Evolutionary conservation across 495 filamentous ascomycete species (phyloP), one percentile per base, ranked within the genome.

Genomic region (Neurospora hispaniola): DNA sequence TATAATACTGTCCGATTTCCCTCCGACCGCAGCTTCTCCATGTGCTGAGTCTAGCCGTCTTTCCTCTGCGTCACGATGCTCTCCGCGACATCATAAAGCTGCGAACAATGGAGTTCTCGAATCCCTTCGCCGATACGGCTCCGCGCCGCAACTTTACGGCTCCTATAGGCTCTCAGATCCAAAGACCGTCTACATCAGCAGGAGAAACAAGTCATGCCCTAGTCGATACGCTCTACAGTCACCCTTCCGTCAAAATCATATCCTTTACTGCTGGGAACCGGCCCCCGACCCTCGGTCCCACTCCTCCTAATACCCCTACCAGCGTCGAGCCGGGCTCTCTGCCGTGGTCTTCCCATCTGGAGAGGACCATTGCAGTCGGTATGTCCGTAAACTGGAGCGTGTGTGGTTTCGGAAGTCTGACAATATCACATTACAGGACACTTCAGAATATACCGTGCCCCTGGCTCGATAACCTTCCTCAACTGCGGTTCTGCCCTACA

Each of bases 291-390:
- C 38, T 81, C 59, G 74, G 74, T 41, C 74, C 79, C 66, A 85
- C 75, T 81, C 76, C 72, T 78, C 82, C 73, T 81, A 79, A 79
- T 48, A 71, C 75, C 12, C 75, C 75, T 69, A 78, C 78, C 23
- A 79, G 78, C 35, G 75, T 83, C 2, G 81, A 83, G 62, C 81
- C 84, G 5, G 89, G 88, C 73, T 90, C 90, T 3, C 82, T 96
- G 43, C 86, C 93, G 20, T 95, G 92, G 90, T 85, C 87, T 62
- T 92, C 91, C 6, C 84, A 88, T 23, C 88, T 92, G 4, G 94
- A 97, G 79, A 88, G 92, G 76, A 96, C 92, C 1, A 88, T 96
- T 70, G 93, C 94, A 73, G 88, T 91, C 74, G 91, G 90, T 91
- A 83, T 42, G 85, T 83, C 41, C 42, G 40, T 3, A 72, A 46